These are phyloP conservation scores for Gynostemma pentaphyllum DNA, from an alignment of 306 rosid species.

Conservation along the genomic window DNA sequence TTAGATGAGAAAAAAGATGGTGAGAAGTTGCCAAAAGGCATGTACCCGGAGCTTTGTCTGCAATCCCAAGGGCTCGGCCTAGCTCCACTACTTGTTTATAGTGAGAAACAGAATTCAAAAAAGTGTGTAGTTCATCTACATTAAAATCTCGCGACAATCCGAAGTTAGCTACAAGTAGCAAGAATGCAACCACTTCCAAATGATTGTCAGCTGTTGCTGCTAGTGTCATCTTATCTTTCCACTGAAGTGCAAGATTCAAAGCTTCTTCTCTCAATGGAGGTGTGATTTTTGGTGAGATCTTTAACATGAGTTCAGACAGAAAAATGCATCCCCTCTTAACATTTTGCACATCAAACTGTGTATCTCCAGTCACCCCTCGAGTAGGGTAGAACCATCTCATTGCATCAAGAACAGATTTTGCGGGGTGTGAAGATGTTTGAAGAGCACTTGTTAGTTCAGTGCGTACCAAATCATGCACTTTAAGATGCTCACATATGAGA, in stretches of 20 bases:
- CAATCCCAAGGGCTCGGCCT: constrained; percentile 9
- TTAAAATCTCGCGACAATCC: too few species aligned
- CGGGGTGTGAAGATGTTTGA: constrained; percentile 19
- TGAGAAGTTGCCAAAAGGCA: too few species aligned
- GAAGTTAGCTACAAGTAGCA: constrained; percentile 22
- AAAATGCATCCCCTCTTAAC: constrained; percentile 23
- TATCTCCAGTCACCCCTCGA: background rate
- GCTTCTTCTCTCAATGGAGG: constrained; percentile 26
- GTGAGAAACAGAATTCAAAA: constrained; percentile 14
- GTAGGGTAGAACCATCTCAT: constrained; percentile 31
- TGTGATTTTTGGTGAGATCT: too few species aligned
- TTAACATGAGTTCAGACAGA: constrained; percentile 28
- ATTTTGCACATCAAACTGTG: constrained; percentile 15
- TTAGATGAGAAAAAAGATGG: too few species aligned
- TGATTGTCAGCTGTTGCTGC: background rate
- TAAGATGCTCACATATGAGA: too few species aligned
- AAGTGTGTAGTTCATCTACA: constrained; percentile 20
- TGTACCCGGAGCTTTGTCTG: constrained; percentile 22
- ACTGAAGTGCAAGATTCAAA: constrained; percentile 19
- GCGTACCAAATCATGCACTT: too few species aligned
- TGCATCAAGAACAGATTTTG: constrained; percentile 32
- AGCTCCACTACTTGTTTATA: constrained; percentile 16
- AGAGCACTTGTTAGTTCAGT: constrained; percentile 15
- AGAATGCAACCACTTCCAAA: constrained; percentile 28
- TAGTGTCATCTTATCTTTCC: constrained; percentile 33